Base-by-base conservation (phyloP, 345 rosid species). In the Abelmoschus esculentus region DNA sequence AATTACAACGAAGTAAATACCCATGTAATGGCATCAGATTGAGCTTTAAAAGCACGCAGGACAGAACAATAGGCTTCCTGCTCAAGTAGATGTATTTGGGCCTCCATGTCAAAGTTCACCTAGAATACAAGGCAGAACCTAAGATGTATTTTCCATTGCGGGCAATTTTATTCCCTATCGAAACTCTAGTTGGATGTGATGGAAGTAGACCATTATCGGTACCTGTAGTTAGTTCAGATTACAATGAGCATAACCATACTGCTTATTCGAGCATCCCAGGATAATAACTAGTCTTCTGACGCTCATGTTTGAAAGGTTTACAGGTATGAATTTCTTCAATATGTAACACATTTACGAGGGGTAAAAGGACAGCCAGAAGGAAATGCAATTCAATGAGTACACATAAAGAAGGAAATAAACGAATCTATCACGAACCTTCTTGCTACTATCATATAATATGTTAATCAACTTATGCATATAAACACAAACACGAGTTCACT, bases 11-110 rank as follows among this genome's bases (percentile, higher is more conserved):
- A 74, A 70, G 64, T 50, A 47, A 69, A 57, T 90, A 95, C 99
- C 99, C 99, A 95, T 75, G 98, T 78, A 75, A 95, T 87, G 66
- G 96, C 98, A 87, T 95, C 99, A 47, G 96, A 83, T 75, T 95
- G 99, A 75, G 99, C 99, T 84, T 91, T 95, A 76, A 95, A 95
- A 70, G 98, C 98, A 74, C 98, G 88, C 71, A 95, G 78, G 34
- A 91, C 96, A 71, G 99, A 84, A 75, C 89, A 80, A 77, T 95
- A 95, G 61, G 99, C 99, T 79, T 95, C 99, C 82, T 91, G 97
- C 77, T 95, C 99, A 66, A 95, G 91, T 79, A 69, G 83, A 85
- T 86, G 96, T 80, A 95, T 90, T 76, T 95, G 97, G 73, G 82
- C 77, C 77, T 95, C 98, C 98, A 91, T 95, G 69, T 85, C 83